These are phyloP conservation scores for Yamadazyma conglobata DNA, from an alignment of 1,139 yeast genomes.

Conservation along the genomic window DNA sequence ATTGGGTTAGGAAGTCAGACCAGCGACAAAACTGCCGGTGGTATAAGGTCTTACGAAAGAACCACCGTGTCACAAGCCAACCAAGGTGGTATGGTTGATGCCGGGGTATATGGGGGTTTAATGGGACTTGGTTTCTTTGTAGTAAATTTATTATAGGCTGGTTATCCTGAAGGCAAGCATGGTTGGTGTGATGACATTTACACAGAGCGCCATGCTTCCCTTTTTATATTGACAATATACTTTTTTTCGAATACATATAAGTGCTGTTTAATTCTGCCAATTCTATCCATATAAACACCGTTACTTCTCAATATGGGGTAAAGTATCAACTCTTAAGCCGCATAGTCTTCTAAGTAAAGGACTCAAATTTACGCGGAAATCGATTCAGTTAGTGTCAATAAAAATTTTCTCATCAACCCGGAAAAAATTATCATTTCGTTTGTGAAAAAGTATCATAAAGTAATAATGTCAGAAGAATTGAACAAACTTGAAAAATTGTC, in stretches of 20 bases:
- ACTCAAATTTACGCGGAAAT: conserved; percentile 22
- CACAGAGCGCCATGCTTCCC: not conserved
- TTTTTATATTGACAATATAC: conserved; percentile 1
- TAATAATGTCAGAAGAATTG: conserved; percentile 57
- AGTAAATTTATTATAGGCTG: conserved; percentile 3
- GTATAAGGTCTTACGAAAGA: conserved; percentile 28
- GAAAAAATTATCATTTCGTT: conserved; percentile 4
- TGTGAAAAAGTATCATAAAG: conserved; percentile 9
- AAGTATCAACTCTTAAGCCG: too few species aligned
- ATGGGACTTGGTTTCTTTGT: conserved; percentile 7
- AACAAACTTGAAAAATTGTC: conserved; percentile 53
- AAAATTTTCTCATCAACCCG: conserved; percentile 17
- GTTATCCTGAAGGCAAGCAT: too few species aligned
- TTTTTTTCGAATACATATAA: too few species aligned
- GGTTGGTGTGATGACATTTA: too few species aligned
- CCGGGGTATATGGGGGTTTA: conserved; percentile 7
- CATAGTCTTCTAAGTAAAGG: not conserved
- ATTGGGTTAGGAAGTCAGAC: conserved; percentile 34
- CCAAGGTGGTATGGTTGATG: conserved; percentile 2
- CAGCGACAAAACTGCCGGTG: conserved; percentile 31
- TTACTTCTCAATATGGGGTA: too few species aligned
- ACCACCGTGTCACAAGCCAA: conserved; percentile 16
- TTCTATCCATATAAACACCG: too few species aligned
- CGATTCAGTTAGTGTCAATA: not conserved
- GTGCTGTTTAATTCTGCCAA: too few species aligned